phyloP scores from a whole-genome alignment of 1,139 yeast genomes.

The Pichia sp. region DNA sequence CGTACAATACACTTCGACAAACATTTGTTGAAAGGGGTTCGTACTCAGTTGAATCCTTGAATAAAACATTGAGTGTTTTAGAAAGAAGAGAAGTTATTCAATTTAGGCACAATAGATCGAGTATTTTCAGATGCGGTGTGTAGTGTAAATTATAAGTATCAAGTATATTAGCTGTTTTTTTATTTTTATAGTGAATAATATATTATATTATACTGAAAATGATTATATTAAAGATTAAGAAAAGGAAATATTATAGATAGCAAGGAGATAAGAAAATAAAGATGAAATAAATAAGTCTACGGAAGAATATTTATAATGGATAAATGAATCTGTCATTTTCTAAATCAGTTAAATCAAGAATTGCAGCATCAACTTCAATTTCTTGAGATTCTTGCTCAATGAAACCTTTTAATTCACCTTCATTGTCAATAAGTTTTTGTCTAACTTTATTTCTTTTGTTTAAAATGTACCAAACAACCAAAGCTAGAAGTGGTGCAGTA shows the following conservation, averaged over 20 bases:
- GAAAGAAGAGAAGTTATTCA: conserved; percentile 85
- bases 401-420: conserved; percentile 21
- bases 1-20: conserved; percentile 72
- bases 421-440: conserved; percentile 15
- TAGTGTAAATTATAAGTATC: conserved; percentile 31
- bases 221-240: no score
- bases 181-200: no score
- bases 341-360: conserved; percentile 41
- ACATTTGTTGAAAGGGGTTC: conserved; percentile 69
- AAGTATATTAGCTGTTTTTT: not conserved
- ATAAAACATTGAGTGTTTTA: conserved; percentile 71
- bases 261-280: not conserved
- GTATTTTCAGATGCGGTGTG: conserved; percentile 74
- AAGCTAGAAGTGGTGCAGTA: conserved; percentile 34
- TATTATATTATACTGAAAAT: no score
- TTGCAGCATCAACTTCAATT: conserved; percentile 34
- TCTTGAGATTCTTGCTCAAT: conserved; percentile 26
- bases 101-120: conserved; percentile 83
- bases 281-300: no score
- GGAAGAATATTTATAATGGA: conserved; percentile 11
- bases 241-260: not conserved
- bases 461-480: conserved; percentile 36
- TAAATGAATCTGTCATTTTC: conserved; percentile 36
- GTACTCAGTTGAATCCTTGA: conserved; percentile 67
- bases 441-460: conserved; percentile 35